phyloP scores from a whole-genome alignment of 2,329 filamentous ascomycete species.

The Pseudopyrenochaeta lycopersici region DNA sequence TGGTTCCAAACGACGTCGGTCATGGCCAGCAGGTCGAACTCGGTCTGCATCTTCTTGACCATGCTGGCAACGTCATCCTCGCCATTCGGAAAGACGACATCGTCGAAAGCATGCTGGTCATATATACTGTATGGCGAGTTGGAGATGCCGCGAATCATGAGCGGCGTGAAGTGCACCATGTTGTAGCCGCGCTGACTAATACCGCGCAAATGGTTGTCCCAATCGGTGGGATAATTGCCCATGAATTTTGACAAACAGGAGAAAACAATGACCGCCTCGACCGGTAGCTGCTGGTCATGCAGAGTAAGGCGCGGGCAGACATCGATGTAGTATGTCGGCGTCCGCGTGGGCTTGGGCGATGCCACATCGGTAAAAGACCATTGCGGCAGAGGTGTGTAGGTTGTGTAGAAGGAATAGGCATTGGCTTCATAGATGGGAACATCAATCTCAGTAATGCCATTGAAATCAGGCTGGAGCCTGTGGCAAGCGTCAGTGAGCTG shows the following conservation, averaged over 20 bases:
- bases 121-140: conserved; percentile 98
- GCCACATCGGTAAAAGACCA: conserved; percentile 69
- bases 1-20: conserved; percentile 99
- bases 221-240: conserved; percentile 88
- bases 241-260: conserved; percentile 98
- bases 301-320: conserved; percentile 83
- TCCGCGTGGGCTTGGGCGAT: conserved; percentile 69
- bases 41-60: conserved; percentile 81
- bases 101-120: conserved; percentile 89
- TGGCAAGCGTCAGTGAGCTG: conserved; percentile 18
- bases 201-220: conserved; percentile 86
- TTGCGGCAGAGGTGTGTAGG: conserved; percentile 85
- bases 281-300: conserved; percentile 76
- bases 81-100: conserved; percentile 80
- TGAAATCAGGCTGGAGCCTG: conserved; percentile 91
- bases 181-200: conserved; percentile 95
- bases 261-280: conserved; percentile 89
- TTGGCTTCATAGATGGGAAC: conserved; percentile 84
- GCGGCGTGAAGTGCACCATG: conserved; percentile 97
- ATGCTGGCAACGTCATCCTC: conserved; percentile 82
- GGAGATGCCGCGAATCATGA: conserved; percentile 86
- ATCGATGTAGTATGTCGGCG: conserved; percentile 89
- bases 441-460: conserved; percentile 87
- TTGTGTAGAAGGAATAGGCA: conserved; percentile 93
- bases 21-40: conserved; percentile 84